Percentiles rank a stretch among this genome's conserved stretches.
These are phyloP conservation scores for Meyerozyma sp. DNA, from an alignment of 1,139 yeast species.

Conservation along the genomic window DNA sequence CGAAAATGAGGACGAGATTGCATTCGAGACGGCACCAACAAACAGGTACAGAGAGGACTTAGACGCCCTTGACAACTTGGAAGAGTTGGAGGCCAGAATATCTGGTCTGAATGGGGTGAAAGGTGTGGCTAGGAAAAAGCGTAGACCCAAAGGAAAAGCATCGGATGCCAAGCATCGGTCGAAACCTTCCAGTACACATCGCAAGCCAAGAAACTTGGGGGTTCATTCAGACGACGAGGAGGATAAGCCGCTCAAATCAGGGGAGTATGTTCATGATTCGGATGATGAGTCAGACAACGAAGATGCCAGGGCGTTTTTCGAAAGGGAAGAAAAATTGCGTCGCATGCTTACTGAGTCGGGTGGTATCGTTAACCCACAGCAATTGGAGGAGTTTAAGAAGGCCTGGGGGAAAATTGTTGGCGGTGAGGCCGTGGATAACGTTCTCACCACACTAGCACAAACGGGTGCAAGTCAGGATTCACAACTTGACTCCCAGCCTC, in stretches of 20 bases:
- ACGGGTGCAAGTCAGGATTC: background rate
- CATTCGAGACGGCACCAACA: constrained; percentile 27
- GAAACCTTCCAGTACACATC: constrained; percentile 7
- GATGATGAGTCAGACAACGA: constrained; percentile 69
- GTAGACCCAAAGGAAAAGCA: constrained; percentile 1
- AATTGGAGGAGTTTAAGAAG: constrained; percentile 31
- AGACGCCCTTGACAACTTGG: constrained; percentile 27
- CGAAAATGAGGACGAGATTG: constrained; percentile 21
- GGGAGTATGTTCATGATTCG: constrained; percentile 55
- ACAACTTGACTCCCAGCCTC: background rate
- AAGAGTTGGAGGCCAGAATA: constrained; percentile 23
- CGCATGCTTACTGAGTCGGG: constrained; percentile 32
- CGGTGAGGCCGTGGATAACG: background rate
- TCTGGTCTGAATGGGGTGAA: constrained; percentile 11
- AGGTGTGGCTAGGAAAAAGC: constrained; percentile 20
- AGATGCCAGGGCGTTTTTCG: constrained; percentile 48
- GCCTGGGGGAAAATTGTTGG: constrained; percentile 22
- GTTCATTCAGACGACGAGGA: constrained; percentile 18
- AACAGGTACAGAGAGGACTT: constrained; percentile 13
- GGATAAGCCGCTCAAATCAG: constrained; percentile 26
- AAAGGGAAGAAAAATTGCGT: constrained; percentile 52
- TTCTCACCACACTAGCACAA: background rate
- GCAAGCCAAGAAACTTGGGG: constrained; percentile 14
- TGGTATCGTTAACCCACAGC: constrained; percentile 34
- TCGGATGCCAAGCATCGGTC: background rate